phyloP scores from a whole-genome alignment of 305 asterid genomes.

The Fraxinus nigra region DNA sequence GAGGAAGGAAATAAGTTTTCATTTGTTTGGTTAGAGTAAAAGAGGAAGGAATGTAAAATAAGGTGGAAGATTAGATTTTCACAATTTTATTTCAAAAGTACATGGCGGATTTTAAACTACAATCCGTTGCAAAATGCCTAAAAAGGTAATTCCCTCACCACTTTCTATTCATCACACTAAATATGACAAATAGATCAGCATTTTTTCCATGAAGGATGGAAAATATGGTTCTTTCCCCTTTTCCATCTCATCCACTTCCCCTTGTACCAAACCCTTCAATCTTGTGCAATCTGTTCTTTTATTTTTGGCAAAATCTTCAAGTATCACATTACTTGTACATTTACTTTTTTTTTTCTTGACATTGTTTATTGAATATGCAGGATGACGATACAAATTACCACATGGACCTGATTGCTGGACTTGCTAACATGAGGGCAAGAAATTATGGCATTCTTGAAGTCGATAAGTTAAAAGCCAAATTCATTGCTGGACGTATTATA shows the following conservation, averaged over 20 bases:
- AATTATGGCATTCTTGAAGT: constrained; percentile 89
- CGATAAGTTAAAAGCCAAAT: constrained; percentile 87
- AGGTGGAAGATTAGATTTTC: neutral
- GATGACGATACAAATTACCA: constrained; percentile 93
- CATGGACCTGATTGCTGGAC: constrained; percentile 88
- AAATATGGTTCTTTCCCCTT: neutral
- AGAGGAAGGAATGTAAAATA: neutral
- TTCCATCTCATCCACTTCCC: neutral
- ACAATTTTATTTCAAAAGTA: neutral
- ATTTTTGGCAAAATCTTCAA: neutral
- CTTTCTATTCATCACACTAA: neutral
- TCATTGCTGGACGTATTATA: constrained; percentile 90
- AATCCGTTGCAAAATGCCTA: neutral
- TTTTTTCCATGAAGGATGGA: neutral
- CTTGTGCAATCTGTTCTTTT: neutral
- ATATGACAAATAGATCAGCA: neutral
- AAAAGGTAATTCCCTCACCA: neutral
- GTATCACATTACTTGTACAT: neutral
- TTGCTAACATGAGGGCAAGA: constrained; percentile 99
- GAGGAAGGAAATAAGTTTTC: neutral
- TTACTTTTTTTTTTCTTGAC: neutral
- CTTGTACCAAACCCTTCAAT: neutral
- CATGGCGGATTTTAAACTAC: neutral
- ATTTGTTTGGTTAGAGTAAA: neutral
- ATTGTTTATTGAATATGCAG: constrained; percentile 32